phyloP scores from a whole-genome alignment of 129 eudicot species.

The Erigeron canadensis region DNA sequence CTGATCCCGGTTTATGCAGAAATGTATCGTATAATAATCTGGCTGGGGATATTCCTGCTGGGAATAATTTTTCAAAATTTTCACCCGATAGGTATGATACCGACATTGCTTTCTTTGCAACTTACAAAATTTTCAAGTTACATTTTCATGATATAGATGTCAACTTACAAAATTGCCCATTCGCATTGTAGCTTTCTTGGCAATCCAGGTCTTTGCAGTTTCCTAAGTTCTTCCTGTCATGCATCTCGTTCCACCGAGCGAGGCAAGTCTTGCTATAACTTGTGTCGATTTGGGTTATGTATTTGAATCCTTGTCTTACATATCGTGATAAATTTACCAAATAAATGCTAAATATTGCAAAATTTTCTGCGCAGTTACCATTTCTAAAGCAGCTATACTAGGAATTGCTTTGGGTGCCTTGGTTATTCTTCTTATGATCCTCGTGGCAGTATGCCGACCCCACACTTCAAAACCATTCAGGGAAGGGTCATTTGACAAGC shows the following conservation, averaged over 20 bases:
- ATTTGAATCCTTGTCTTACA: neutral
- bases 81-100: conserved; percentile 74
- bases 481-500: conserved; percentile 70
- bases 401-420: conserved; percentile 90
- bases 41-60: conserved; percentile 72
- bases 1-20: conserved; percentile 36
- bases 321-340: neutral
- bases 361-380: conserved; percentile 39
- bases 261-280: conserved; percentile 38
- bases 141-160: neutral
- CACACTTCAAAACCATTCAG: conserved; percentile 51
- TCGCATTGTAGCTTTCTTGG: conserved; percentile 58
- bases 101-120: no score
- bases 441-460: conserved; percentile 82
- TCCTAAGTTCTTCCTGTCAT: conserved; percentile 64
- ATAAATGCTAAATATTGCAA: neutral
- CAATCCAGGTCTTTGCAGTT: conserved; percentile 78
- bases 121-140: no score
- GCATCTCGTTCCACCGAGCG: conserved; percentile 57
- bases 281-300: neutral
- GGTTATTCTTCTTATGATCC: conserved; percentile 82
- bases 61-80: conserved; percentile 84
- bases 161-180: conserved; percentile 2
- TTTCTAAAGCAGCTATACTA: conserved; percentile 82
- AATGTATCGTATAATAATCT: conserved; percentile 88